phyloP scores from a whole-genome alignment of 2,329 filamentous ascomycete genomes.

The Aspergillus costaricaensis region DNA sequence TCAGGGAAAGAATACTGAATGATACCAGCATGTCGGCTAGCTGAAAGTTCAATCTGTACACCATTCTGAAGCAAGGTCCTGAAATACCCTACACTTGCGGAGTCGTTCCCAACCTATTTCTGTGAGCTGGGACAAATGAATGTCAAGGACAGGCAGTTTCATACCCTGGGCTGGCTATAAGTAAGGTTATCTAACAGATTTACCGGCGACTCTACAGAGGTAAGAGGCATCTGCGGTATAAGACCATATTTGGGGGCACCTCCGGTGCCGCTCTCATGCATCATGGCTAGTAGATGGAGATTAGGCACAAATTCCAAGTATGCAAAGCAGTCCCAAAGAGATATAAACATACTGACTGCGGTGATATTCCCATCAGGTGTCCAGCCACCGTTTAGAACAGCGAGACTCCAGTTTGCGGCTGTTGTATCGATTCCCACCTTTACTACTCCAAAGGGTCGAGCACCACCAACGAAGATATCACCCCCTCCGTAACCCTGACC shows the following conservation, averaged over 20 bases:
- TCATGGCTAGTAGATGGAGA: slow-evolving; percentile 27
- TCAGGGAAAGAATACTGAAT: slow-evolving; percentile 65
- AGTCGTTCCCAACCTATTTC: slow-evolving; percentile 47
- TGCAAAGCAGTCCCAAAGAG: not conserved
- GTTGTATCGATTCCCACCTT: slow-evolving; percentile 47
- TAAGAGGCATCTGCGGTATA: slow-evolving; percentile 40
- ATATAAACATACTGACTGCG: slow-evolving; percentile 42
- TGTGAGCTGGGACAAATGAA: not conserved
- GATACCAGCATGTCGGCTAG: slow-evolving; percentile 63
- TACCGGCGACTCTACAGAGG: slow-evolving; percentile 39
- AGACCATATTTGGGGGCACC: slow-evolving; percentile 45
- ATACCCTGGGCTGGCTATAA: slow-evolving; percentile 60
- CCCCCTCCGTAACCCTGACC: slow-evolving; percentile 45
- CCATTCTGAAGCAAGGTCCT: slow-evolving; percentile 59
- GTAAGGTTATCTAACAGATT: slow-evolving; percentile 47
- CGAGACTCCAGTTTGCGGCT: slow-evolving; percentile 37
- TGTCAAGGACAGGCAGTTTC: not conserved
- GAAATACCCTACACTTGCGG: slow-evolving; percentile 65
- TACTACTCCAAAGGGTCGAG: slow-evolving; percentile 47
- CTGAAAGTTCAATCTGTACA: slow-evolving; percentile 65
- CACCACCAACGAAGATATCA: slow-evolving; percentile 48
- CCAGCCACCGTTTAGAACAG: slow-evolving; percentile 47
- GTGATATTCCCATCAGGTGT: slow-evolving; percentile 53
- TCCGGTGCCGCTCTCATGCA: slow-evolving; percentile 55
- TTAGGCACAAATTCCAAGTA: not conserved